Percentiles rank a stretch among this genome's conserved stretches.
phyloP scores from a whole-genome alignment of 1,139 yeast genomes.

The Suhomyces bribrorum region DNA sequence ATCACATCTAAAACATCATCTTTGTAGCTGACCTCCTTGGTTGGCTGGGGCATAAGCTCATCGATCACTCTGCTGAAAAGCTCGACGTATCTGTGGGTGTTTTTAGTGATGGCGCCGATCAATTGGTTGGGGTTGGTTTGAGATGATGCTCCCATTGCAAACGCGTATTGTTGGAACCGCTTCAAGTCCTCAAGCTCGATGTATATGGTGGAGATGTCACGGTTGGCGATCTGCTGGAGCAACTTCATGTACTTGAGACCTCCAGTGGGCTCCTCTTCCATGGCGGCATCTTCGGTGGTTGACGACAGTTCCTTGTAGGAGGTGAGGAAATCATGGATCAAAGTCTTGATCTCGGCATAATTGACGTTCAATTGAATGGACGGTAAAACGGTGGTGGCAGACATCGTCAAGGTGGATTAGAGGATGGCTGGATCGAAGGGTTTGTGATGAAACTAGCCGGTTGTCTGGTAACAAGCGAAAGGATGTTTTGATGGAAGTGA shows the following conservation, averaged over 20 bases:
- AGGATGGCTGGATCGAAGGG: neutral
- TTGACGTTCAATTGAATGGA: constrained; percentile 62
- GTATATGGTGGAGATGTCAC: constrained; percentile 66
- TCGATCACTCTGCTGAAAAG: constrained; percentile 75
- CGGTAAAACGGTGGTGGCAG: constrained; percentile 47
- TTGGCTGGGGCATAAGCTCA: constrained; percentile 79
- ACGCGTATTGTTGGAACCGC: constrained; percentile 56
- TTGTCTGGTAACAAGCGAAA: too few relatives aligned
- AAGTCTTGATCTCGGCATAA: constrained; percentile 54
- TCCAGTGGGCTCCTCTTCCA: constrained; percentile 22
- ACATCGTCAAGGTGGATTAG: constrained; percentile 6
- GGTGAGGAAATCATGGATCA: constrained; percentile 58
- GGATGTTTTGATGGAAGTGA: too few relatives aligned
- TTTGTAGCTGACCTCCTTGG: constrained; percentile 71
- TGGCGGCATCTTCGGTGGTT: constrained; percentile 20
- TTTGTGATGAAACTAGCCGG: neutral
- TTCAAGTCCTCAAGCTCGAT: constrained; percentile 86
- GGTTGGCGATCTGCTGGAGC: constrained; percentile 81
- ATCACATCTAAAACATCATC: constrained; percentile 95
- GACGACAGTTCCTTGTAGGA: constrained; percentile 53
- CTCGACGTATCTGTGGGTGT: constrained; percentile 79
- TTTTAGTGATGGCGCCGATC: constrained; percentile 61
- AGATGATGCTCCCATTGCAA: constrained; percentile 17
- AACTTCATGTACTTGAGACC: constrained; percentile 77
- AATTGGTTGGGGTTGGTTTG: constrained; percentile 36